Percentiles rank a stretch among this genome's conserved stretches.
Evolutionary conservation across 371 early-diverging fungal genomes (phyloP).

Genomic region (Circinella minor): DNA sequence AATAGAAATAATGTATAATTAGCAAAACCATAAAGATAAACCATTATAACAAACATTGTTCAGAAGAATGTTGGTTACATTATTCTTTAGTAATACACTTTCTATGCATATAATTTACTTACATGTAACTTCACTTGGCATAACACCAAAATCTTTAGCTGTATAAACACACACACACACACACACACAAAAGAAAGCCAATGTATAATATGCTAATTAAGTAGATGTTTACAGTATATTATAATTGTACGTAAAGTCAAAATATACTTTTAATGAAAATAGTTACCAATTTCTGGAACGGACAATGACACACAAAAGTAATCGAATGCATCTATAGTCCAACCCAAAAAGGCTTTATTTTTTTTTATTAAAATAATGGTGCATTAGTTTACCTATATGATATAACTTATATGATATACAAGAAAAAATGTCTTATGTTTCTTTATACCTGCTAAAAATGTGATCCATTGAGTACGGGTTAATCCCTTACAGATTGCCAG

Average conservation of each 20-base stretch:
- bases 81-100: too few species aligned
- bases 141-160: conserved; percentile 59
- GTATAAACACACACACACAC: conserved; percentile 21
- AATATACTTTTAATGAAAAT: neutral
- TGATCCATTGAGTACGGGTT: neutral
- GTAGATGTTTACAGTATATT: conserved; percentile 19
- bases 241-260: neutral
- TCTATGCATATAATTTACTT: conserved; percentile 12
- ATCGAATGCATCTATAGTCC: conserved; percentile 78
- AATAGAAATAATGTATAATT: conserved; percentile 1
- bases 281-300: conserved; percentile 43
- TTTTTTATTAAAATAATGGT: neutral
- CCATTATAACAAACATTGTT: too few species aligned
- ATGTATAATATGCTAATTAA: neutral
- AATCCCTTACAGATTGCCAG: neutral
- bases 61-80: too few species aligned
- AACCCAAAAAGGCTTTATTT: conserved; percentile 65
- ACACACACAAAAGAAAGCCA: too few species aligned
- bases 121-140: conserved; percentile 61
- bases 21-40: neutral
- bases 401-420: too few species aligned
- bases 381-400: too few species aligned
- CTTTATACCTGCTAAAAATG: neutral
- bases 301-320: conserved; percentile 66
- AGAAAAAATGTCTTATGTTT: neutral